These are phyloP conservation scores for Alloteropsis angusta DNA, from an alignment of 202 grass and related monocot genomes.

Conservation along the genomic window DNA sequence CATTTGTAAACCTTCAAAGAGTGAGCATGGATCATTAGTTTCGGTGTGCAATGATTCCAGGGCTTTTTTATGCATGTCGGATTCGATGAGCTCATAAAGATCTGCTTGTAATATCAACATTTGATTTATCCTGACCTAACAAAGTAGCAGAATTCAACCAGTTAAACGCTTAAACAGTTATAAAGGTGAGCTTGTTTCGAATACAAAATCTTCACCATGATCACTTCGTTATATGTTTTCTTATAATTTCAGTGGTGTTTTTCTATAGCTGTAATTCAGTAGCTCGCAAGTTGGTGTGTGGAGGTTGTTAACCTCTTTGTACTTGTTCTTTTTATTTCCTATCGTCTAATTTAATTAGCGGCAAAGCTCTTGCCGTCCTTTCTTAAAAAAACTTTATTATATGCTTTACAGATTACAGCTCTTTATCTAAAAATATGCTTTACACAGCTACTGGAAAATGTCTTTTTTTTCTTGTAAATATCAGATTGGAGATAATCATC, in stretches of 20 bases:
- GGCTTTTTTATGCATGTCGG: not conserved
- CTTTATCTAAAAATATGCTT: too few species aligned
- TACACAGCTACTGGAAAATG: not conserved
- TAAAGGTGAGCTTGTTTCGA: too few species aligned
- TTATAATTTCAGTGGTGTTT: too few species aligned
- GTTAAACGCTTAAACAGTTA: not conserved
- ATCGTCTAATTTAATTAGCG: too few species aligned
- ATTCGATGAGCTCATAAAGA: slow-evolving; percentile 15
- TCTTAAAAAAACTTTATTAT: too few species aligned
- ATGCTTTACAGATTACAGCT: too few species aligned
- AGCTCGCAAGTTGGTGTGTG: too few species aligned
- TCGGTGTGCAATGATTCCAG: not conserved
- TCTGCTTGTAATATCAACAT: not conserved
- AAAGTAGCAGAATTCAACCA: not conserved
- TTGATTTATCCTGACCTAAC: slow-evolving; percentile 3
- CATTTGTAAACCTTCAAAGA: not conserved
- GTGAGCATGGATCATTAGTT: not conserved
- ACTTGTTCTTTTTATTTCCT: too few species aligned
- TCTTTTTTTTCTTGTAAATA: not conserved
- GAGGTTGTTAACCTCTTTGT: too few species aligned
- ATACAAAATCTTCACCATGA: not conserved
- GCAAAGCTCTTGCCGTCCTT: too few species aligned
- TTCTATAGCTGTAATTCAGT: too few species aligned
- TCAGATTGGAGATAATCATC: not conserved
- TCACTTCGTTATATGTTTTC: not conserved